A percentile compares a stretch with the other conserved stretches of the same genome.
Conservation (phyloP, 2,329 filamentous ascomycete genomes). For the Microdochium paspali region DNA sequence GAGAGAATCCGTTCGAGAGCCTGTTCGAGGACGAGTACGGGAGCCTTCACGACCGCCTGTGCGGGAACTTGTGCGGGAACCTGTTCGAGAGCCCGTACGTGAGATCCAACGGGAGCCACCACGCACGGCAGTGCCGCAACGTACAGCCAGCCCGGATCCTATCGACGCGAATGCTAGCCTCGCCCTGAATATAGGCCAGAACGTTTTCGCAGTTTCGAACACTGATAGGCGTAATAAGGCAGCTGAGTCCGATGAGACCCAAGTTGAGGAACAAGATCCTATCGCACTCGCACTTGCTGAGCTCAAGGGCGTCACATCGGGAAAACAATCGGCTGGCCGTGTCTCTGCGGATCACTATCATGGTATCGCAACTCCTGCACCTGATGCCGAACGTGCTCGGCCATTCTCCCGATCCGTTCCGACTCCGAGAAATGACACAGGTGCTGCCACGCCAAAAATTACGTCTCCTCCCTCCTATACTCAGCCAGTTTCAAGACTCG, state of each 20-base stretch:
- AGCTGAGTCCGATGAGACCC: slow-evolving; percentile 21
- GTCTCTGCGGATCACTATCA: slow-evolving; percentile 94
- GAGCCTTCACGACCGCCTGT: too few species aligned
- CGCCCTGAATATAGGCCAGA: slow-evolving; percentile 89
- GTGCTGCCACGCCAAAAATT: not conserved
- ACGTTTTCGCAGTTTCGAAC: slow-evolving; percentile 86
- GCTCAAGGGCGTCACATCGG: slow-evolving; percentile 69
- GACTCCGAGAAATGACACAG: slow-evolving; percentile 13
- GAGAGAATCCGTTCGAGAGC: too few species aligned
- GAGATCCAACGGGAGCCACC: slow-evolving; percentile 16
- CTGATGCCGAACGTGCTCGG: slow-evolving; percentile 24
- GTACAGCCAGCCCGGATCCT: slow-evolving; percentile 63
- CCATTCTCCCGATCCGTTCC: slow-evolving; percentile 32
- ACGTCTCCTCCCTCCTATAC: slow-evolving; percentile 61
- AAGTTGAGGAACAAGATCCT: slow-evolving; percentile 65
- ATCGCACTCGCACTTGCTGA: slow-evolving; percentile 90
- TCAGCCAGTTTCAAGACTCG: slow-evolving; percentile 66
- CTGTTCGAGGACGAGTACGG: too few species aligned
- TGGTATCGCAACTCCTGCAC: slow-evolving; percentile 78
- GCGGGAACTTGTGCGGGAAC: too few species aligned
- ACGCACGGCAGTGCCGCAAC: slow-evolving; percentile 27
- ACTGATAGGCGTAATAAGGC: slow-evolving; percentile 53
- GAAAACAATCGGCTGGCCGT: slow-evolving; percentile 71
- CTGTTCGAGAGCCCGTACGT: too few species aligned
- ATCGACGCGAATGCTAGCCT: slow-evolving; percentile 89